These are phyloP conservation scores for Russula sp. DNA, from an alignment of 768 basidiomycete species.

Conservation along the genomic window DNA sequence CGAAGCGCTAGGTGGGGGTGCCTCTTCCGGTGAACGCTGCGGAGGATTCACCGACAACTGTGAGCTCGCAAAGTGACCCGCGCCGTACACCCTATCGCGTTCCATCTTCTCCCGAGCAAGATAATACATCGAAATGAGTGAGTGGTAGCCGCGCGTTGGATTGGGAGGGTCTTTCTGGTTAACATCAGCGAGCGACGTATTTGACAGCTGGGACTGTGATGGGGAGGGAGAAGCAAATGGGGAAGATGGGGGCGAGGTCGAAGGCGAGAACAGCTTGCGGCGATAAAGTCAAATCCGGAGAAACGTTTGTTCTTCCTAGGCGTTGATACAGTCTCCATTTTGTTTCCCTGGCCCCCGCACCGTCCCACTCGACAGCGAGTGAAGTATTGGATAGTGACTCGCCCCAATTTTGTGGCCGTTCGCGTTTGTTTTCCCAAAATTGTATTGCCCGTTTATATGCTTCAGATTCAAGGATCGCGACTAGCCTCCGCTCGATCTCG, in stretches of 20 bases:
- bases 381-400: constrained; percentile 66
- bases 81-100: constrained; percentile 89
- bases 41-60: constrained; percentile 53
- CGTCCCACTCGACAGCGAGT: constrained; percentile 60
- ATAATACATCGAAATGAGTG: constrained; percentile 94
- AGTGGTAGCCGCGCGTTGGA: constrained; percentile 91
- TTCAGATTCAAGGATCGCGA: constrained; percentile 73
- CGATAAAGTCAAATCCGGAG: constrained; percentile 92
- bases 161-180: constrained; percentile 55
- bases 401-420: constrained; percentile 44
- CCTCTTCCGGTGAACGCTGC: constrained; percentile 25
- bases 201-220: constrained; percentile 55
- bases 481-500: constrained; percentile 74
- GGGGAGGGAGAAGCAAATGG: constrained; percentile 60
- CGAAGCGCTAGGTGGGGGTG: constrained; percentile 27
- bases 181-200: constrained; percentile 45
- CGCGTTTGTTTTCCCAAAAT: constrained; percentile 72
- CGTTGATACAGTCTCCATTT: constrained; percentile 28
- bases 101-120: constrained; percentile 95
- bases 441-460: constrained; percentile 68
- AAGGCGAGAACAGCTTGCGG: constrained; percentile 74
- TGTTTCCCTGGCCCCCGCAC: constrained; percentile 35
- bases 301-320: constrained; percentile 78
- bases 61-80: constrained; percentile 90
- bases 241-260: constrained; percentile 47